Evolutionary conservation across 164 flowering plant genomes (phyloP).

Genomic region (Piper betle): DNA sequence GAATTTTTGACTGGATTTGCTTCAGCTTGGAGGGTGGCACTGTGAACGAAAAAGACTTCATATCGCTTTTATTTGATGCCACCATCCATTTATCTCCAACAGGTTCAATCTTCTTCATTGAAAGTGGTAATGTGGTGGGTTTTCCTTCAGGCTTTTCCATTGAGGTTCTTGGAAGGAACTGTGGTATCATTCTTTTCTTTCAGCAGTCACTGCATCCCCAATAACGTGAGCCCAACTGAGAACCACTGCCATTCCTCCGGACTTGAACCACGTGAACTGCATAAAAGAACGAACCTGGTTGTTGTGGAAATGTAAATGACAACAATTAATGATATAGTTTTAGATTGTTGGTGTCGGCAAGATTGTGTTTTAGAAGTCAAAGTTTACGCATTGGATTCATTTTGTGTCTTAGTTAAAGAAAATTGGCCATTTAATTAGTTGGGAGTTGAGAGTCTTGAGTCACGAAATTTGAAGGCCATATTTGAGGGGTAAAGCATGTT

Average conservation of each 20-base stretch:
- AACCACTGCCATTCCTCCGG: slow-evolving; percentile 65
- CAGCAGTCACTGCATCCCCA: slow-evolving; percentile 56
- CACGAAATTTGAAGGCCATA: no score
- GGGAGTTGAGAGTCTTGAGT: no score
- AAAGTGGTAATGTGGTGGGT: slow-evolving; percentile 11
- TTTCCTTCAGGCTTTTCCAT: slow-evolving; percentile 2
- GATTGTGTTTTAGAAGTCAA: no score
- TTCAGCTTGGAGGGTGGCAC: slow-evolving; percentile 23
- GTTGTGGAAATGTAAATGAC: no score
- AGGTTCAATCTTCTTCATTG: slow-evolving; percentile 29
- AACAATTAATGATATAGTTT: no score
- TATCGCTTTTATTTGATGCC: slow-evolving; percentile 19
- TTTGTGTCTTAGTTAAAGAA: no score
- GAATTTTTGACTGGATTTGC: slow-evolving; percentile 16
- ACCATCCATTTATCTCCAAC: slow-evolving; percentile 42
- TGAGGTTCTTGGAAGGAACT: slow-evolving; percentile 6
- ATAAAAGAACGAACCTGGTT: neutral
- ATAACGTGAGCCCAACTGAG: slow-evolving; percentile 70
- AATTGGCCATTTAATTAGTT: no score
- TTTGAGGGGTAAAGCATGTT: no score
- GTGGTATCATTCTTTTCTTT: slow-evolving; percentile 4
- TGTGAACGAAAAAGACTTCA: slow-evolving; percentile 30
- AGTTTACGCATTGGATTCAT: no score
- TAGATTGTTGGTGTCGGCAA: no score
- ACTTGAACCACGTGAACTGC: slow-evolving; percentile 67